A percentile compares a stretch with the other conserved stretches of the same genome.
Conservation (phyloP, 2,329 filamentous ascomycete genomes). For the Trichoderma harzianum region DNA sequence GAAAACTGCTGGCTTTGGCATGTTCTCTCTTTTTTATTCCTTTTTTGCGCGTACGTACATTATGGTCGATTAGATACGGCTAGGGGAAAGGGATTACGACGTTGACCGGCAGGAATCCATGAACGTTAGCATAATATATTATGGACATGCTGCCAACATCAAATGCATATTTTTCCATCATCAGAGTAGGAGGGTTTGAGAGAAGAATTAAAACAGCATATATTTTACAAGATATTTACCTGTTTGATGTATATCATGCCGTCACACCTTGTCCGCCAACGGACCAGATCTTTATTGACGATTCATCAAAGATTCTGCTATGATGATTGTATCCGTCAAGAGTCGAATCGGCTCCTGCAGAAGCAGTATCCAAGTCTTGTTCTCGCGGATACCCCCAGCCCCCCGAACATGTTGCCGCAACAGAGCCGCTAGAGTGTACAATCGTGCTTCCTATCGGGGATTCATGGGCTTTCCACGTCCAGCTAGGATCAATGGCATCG, state of each 20-base stretch:
- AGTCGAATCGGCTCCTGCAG: not conserved
- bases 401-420: conserved; percentile 55
- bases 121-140: not conserved
- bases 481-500: conserved; percentile 44
- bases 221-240: not conserved
- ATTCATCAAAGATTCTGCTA: conserved; percentile 22
- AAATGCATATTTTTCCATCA: not conserved
- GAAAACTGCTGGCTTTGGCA: not conserved
- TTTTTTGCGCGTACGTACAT: not conserved
- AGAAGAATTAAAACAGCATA: not conserved
- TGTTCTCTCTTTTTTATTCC: not conserved
- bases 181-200: not conserved
- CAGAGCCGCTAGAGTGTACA: conserved; percentile 53
- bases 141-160: not conserved
- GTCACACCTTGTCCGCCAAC: conserved; percentile 1
- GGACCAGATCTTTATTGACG: conserved; percentile 25
- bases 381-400: conserved; percentile 42
- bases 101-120: not conserved
- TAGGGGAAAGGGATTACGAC: not conserved
- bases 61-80: not conserved
- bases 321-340: not conserved
- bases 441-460: conserved; percentile 48
- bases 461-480: conserved; percentile 48
- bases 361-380: conserved; percentile 7
- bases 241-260: not conserved